These are phyloP conservation scores for Russula virescens DNA, from an alignment of 768 basidiomycete species.

Conservation along the genomic window DNA sequence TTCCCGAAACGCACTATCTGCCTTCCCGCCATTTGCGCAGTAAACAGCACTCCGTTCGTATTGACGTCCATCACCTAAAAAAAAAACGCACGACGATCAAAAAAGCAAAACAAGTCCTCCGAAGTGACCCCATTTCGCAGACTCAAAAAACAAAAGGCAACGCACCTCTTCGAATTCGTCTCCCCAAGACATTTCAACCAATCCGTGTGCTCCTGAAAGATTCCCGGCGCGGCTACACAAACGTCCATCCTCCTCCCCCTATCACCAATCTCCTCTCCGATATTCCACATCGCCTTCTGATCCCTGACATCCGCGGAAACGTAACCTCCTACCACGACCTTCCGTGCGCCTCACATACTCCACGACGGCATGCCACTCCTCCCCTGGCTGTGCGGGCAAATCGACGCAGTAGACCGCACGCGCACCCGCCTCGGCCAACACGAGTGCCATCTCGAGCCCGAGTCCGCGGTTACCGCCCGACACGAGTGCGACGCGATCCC, in stretches of 20 bases:
- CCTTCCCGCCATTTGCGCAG: slow-evolving; percentile 35
- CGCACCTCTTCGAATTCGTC: slow-evolving; percentile 58
- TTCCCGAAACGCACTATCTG: slow-evolving; percentile 35
- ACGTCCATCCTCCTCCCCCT: slow-evolving; percentile 67
- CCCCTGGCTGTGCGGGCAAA: slow-evolving; percentile 48
- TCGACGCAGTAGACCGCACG: slow-evolving; percentile 66
- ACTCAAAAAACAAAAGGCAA: background rate
- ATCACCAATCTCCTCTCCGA: slow-evolving; percentile 54
- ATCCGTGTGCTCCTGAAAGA: slow-evolving; percentile 52
- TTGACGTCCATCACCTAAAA: slow-evolving; percentile 62
- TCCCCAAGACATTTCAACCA: slow-evolving; percentile 63
- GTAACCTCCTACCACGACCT: slow-evolving; percentile 34
- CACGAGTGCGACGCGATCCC: slow-evolving; percentile 46
- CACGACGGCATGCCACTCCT: slow-evolving; percentile 49
- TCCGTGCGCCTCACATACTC: slow-evolving; percentile 42
- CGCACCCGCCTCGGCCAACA: slow-evolving; percentile 67
- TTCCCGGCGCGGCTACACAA: slow-evolving; percentile 73
- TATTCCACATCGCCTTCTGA: slow-evolving; percentile 53
- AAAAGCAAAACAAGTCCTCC: background rate
- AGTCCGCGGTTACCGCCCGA: slow-evolving; percentile 46
- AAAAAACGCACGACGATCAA: background rate
- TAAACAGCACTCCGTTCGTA: slow-evolving; percentile 38
- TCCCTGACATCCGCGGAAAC: slow-evolving; percentile 58
- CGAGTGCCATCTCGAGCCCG: slow-evolving; percentile 77
- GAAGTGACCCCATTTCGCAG: background rate